phyloP scores from a whole-genome alignment of 805 yeast genomes.

The Metschnikowia continentalis region DNA sequence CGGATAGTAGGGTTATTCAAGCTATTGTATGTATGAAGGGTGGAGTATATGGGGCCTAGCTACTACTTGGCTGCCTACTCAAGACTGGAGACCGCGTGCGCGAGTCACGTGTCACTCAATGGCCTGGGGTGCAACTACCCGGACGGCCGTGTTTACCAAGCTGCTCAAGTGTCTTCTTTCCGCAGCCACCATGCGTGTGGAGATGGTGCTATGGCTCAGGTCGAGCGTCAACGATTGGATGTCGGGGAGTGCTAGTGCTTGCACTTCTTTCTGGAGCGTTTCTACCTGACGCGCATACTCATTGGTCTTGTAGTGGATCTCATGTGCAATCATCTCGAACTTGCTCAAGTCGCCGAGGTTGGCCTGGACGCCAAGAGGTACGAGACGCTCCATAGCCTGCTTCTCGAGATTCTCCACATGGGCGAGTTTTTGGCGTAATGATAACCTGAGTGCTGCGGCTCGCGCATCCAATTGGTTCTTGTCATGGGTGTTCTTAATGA shows the following conservation, averaged over 20 bases:
- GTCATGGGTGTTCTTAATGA: conserved; percentile 11
- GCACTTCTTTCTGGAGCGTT: conserved; percentile 5
- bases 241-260: conserved; percentile 1
- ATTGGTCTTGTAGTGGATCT: conserved; percentile 21
- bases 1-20: no score
- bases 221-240: not conserved
- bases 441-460: conserved; percentile 22
- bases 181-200: not conserved
- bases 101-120: conserved; percentile 1
- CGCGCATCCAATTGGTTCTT: conserved; percentile 30
- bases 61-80: not conserved
- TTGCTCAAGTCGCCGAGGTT: conserved; percentile 20
- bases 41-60: no score
- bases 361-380: conserved; percentile 31
- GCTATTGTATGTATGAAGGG: no score
- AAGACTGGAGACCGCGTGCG: not conserved
- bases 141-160: not conserved
- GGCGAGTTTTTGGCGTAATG: conserved; percentile 25
- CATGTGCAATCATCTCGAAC: conserved; percentile 27
- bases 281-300: conserved; percentile 8
- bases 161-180: not conserved
- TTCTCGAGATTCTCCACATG: conserved; percentile 22
- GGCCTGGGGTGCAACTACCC: not conserved
- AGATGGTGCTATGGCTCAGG: not conserved
- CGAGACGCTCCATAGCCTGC: conserved; percentile 22